phyloP scores from a whole-genome alignment of 2,329 filamentous ascomycete genomes.

The Neophaeococcomyces aloes region DNA sequence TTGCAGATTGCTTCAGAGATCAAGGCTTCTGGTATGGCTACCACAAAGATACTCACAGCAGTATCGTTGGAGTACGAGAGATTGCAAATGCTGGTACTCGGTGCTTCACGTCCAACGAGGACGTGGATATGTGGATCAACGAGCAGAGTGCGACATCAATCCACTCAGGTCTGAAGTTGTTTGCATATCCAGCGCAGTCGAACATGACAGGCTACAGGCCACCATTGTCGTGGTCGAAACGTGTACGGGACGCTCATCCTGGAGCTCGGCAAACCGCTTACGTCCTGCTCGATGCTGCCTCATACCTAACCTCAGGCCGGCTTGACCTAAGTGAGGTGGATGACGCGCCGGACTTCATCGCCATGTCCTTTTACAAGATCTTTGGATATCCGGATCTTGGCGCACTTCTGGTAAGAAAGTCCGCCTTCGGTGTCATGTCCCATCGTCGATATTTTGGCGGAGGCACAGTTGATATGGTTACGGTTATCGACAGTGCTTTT shows the following conservation, averaged over 20 bases:
- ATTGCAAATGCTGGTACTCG: conserved; percentile 48
- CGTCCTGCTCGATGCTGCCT: conserved; percentile 53
- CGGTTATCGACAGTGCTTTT: conserved; percentile 65
- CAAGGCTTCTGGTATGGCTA: conserved; percentile 70
- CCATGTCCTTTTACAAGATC: conserved; percentile 55
- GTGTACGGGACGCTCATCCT: conserved; percentile 12
- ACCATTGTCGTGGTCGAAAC: conserved; percentile 42
- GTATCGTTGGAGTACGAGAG: conserved; percentile 69
- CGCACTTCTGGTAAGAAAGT: conserved; percentile 47
- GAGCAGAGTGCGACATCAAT: background rate
- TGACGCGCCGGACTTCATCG: conserved; percentile 52
- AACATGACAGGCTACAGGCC: conserved; percentile 58
- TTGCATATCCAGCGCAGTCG: conserved; percentile 59
- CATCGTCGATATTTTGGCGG: conserved; percentile 60
- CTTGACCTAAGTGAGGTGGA: conserved; percentile 44
- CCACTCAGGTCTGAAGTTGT: conserved; percentile 32
- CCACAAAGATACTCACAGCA: conserved; percentile 76
- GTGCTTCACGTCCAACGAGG: conserved; percentile 55
- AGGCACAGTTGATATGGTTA: conserved; percentile 67
- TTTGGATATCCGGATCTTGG: conserved; percentile 57
- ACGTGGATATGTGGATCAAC: conserved; percentile 55
- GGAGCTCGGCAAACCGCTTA: conserved; percentile 25
- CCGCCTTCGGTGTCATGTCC: conserved; percentile 50
- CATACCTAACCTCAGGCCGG: conserved; percentile 51
- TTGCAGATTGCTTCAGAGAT: conserved; percentile 64